Percentiles rank a stretch among this genome's conserved stretches.
These are phyloP conservation scores for Hanseniaspora gamundiae DNA, from an alignment of 1,139 yeast species.

Conservation along the genomic window DNA sequence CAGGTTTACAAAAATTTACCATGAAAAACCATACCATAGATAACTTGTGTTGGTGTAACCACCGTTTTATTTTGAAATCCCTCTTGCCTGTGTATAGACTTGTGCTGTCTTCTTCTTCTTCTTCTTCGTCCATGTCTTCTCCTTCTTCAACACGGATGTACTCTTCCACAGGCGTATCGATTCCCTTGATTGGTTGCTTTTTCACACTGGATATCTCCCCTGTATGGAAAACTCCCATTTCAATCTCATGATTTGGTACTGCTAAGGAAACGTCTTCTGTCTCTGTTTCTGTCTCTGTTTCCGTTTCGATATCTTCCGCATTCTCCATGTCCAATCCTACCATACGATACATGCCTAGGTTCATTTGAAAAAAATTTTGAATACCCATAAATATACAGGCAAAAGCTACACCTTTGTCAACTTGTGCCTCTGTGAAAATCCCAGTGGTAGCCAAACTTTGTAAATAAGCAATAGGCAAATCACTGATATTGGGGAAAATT, in stretches of 20 bases:
- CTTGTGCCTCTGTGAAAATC: slow-evolving; percentile 42
- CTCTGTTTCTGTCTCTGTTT: neutral
- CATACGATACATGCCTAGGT: slow-evolving; percentile 59
- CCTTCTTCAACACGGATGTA: slow-evolving; percentile 1
- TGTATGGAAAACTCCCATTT: neutral
- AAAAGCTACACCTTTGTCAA: slow-evolving; percentile 71
- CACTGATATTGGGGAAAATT: slow-evolving; percentile 69
- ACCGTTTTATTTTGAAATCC: slow-evolving; percentile 5
- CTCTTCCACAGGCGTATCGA: neutral
- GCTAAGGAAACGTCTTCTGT: neutral
- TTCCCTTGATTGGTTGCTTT: too few species aligned
- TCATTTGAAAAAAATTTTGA: slow-evolving; percentile 58
- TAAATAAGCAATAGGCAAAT: slow-evolving; percentile 79
- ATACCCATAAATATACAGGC: slow-evolving; percentile 63
- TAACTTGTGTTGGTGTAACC: slow-evolving; percentile 11
- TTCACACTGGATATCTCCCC: too few species aligned
- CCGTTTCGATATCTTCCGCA: slow-evolving; percentile 1
- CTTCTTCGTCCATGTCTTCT: slow-evolving; percentile 11
- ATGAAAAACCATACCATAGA: slow-evolving; percentile 22
- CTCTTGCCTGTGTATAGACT: too few species aligned
- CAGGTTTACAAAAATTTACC: slow-evolving; percentile 45
- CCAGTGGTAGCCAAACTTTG: slow-evolving; percentile 66
- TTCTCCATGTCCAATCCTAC: slow-evolving; percentile 44
- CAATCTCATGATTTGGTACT: neutral
- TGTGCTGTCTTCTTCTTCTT: too few species aligned